Evolutionary conservation across 2,329 filamentous ascomycete genomes (phyloP).

Genomic region (Ophiostoma piceae): DNA sequence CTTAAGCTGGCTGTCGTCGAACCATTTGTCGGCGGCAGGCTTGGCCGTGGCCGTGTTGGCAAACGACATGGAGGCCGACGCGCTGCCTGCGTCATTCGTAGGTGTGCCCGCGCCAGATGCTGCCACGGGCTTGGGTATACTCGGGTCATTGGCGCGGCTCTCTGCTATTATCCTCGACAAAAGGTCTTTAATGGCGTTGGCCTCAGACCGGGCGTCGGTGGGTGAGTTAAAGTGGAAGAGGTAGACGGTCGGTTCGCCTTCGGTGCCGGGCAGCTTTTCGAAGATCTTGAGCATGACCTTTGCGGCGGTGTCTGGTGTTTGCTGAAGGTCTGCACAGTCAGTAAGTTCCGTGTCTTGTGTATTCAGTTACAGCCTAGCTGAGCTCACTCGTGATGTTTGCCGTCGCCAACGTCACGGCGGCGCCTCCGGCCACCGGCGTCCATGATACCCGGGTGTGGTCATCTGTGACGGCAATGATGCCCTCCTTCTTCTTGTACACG

Average conservation of each 20-base stretch:
- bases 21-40: conserved; percentile 58
- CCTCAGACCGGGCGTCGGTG: conserved; percentile 70
- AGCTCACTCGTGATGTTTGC: conserved; percentile 73
- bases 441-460: conserved; percentile 74
- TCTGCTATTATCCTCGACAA: conserved; percentile 73
- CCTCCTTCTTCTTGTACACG: conserved; percentile 94
- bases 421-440: conserved; percentile 60
- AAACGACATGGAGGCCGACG: conserved; percentile 70
- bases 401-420: conserved; percentile 64
- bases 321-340: conserved; percentile 68
- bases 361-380: neutral
- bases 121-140: conserved; percentile 45
- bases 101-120: conserved; percentile 34
- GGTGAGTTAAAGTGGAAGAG: conserved; percentile 85
- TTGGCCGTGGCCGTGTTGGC: conserved; percentile 61
- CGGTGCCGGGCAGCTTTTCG: conserved; percentile 55
- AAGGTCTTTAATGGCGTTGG: conserved; percentile 76
- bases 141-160: conserved; percentile 53
- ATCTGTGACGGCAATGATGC: conserved; percentile 66
- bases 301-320: conserved; percentile 78
- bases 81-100: conserved; percentile 34
- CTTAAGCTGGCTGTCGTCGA: conserved; percentile 74
- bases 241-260: conserved; percentile 61
- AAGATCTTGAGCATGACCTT: conserved; percentile 96
- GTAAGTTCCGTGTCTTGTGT: too few species aligned